phyloP scores from a whole-genome alignment of 257 asterid species.

The Lycium ferocissimum region DNA sequence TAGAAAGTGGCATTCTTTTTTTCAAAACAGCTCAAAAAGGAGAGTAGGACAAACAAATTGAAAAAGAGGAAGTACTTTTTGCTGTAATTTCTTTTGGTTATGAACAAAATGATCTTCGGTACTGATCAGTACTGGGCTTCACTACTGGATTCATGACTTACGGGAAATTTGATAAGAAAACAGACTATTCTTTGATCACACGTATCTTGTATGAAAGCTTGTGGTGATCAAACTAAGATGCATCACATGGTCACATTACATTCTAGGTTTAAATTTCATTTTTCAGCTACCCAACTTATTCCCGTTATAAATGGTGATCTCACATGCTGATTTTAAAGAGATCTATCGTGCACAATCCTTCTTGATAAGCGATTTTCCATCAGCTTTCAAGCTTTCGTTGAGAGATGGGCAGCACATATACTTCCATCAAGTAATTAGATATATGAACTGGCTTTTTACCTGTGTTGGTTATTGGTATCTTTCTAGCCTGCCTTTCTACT shows the following conservation, averaged over 20 bases:
- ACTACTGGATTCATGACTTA: background rate
- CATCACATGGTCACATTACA: background rate
- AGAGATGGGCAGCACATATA: slow-evolving; percentile 14
- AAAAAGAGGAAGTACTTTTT: background rate
- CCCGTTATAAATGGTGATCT: background rate
- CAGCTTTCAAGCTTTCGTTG: background rate
- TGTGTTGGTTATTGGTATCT: background rate
- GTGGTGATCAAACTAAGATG: slow-evolving; percentile 11
- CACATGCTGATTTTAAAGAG: slow-evolving; percentile 15
- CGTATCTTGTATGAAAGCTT: slow-evolving; percentile 6
- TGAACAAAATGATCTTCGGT: background rate
- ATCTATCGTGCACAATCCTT: background rate
- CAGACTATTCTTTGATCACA: background rate
- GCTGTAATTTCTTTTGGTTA: background rate
- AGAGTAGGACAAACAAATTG: background rate
- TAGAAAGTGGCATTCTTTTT: too few species aligned
- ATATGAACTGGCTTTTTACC: slow-evolving; percentile 8
- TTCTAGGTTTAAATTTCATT: background rate
- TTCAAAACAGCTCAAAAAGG: too few species aligned
- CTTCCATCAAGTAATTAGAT: background rate
- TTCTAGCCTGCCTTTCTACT: background rate
- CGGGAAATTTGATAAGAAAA: background rate
- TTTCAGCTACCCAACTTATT: slow-evolving; percentile 7
- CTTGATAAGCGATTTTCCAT: slow-evolving; percentile 19
- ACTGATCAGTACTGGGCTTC: background rate